A percentile compares a stretch with the other conserved stretches of the same genome.
These are phyloP conservation scores for Skeletonema marinoi DNA, from an alignment of 108 stramenopile genomes.

Conservation along the genomic window DNA sequence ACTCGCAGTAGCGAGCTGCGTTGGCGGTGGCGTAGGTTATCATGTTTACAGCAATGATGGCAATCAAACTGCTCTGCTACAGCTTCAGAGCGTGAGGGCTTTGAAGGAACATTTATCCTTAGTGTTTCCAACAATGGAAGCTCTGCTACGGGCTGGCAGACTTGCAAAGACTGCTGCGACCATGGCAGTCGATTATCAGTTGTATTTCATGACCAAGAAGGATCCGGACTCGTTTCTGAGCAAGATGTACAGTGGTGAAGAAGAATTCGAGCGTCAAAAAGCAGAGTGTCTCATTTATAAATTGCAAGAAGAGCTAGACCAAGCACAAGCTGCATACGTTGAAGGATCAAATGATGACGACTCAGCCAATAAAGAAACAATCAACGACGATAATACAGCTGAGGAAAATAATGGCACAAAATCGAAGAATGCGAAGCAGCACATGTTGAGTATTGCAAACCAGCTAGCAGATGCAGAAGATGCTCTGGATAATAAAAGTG, in stretches of 20 bases:
- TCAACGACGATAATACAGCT: too few species aligned
- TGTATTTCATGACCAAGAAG: constrained; percentile 20
- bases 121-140: constrained; percentile 67
- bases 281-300: constrained; percentile 48
- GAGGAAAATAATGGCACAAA: background rate
- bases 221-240: constrained; percentile 15
- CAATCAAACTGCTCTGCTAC: background rate
- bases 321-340: constrained; percentile 68
- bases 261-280: constrained; percentile 24
- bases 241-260: background rate
- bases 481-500: constrained; percentile 35
- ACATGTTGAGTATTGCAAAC: constrained; percentile 61
- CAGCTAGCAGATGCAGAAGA: constrained; percentile 59
- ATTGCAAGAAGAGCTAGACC: constrained; percentile 52
- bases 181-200: constrained; percentile 72
- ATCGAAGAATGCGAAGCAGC: constrained; percentile 29
- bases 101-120: constrained; percentile 24
- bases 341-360: background rate
- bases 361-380: too few species aligned
- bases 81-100: background rate
- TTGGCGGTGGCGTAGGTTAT: background rate
- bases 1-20: background rate
- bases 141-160: constrained; percentile 57
- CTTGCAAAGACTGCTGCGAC: constrained; percentile 53
- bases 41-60: background rate